These are phyloP conservation scores for Zygotorulaspora florentina DNA, from an alignment of 805 yeast genomes.

Conservation along the genomic window DNA sequence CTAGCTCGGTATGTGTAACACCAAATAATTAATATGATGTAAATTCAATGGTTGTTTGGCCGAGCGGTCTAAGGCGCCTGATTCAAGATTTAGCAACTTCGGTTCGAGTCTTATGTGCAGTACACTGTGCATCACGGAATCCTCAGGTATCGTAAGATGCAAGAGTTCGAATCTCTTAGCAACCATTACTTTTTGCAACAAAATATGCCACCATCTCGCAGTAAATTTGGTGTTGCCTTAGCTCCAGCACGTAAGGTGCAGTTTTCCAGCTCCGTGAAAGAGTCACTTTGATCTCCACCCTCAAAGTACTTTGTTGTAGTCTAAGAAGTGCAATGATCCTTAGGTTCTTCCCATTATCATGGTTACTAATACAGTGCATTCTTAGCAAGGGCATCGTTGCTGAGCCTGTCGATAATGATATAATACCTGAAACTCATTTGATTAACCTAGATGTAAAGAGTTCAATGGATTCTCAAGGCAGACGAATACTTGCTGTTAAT, in stretches of 20 bases:
- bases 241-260: no score
- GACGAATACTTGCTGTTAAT: conserved; percentile 25
- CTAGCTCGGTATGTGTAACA: no score
- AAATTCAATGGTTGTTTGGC: conserved; percentile 26
- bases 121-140: conserved; percentile 16
- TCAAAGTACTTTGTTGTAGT: no score
- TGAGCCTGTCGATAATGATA: neutral
- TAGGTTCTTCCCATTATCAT: neutral
- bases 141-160: conserved; percentile 33
- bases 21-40: no score
- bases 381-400: neutral
- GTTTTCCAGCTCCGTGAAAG: no score
- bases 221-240: neutral
- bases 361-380: neutral
- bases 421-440: conserved; percentile 5
- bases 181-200: conserved; percentile 21
- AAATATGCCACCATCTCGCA: neutral
- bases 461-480: conserved; percentile 11
- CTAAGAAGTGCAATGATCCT: no score
- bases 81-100: conserved; percentile 21
- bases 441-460: conserved; percentile 16
- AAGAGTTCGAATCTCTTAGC: conserved; percentile 33
- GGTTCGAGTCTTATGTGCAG: conserved; percentile 20
- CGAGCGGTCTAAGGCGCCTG: conserved; percentile 34
- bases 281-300: no score